Conservation (phyloP, 495 filamentous ascomycete genomes). For the Achaetomiella virescens region DNA sequence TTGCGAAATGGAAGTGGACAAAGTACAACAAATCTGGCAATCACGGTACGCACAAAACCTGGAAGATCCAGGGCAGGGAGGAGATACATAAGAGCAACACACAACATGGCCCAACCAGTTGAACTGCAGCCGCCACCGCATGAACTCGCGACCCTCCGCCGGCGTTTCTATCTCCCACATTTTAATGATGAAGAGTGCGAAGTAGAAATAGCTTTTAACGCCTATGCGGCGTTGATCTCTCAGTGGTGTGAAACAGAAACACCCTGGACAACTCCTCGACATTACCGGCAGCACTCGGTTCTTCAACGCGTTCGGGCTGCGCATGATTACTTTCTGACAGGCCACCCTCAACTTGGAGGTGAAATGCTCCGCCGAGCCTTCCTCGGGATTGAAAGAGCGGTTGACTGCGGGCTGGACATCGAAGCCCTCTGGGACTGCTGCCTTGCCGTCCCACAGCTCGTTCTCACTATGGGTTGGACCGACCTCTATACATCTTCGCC, state of each 20-base stretch:
- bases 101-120: neutral
- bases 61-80: constrained; percentile 9
- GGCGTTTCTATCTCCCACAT: neutral
- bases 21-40: constrained; percentile 30
- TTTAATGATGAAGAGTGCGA: constrained; percentile 3
- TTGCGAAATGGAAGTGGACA: constrained; percentile 31
- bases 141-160: neutral
- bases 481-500: constrained; percentile 26
- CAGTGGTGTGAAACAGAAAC: constrained; percentile 10
- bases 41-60: neutral
- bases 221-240: constrained; percentile 14
- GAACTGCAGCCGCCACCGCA: neutral
- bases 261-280: constrained; percentile 5
- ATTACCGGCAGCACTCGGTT: constrained; percentile 10
- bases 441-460: constrained; percentile 28
- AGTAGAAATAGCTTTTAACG: constrained; percentile 5
- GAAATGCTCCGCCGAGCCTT: constrained; percentile 22
- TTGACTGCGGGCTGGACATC: constrained; percentile 13
- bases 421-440: constrained; percentile 33
- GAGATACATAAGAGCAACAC: neutral
- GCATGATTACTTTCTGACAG: constrained; percentile 14
- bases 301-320: constrained; percentile 23
- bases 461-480: constrained; percentile 13
- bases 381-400: constrained; percentile 20
- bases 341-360: constrained; percentile 12